A percentile compares a stretch with the other conserved stretches of the same genome.
Conservation (phyloP, 345 rosid species). For the Sonneratia alba region DNA sequence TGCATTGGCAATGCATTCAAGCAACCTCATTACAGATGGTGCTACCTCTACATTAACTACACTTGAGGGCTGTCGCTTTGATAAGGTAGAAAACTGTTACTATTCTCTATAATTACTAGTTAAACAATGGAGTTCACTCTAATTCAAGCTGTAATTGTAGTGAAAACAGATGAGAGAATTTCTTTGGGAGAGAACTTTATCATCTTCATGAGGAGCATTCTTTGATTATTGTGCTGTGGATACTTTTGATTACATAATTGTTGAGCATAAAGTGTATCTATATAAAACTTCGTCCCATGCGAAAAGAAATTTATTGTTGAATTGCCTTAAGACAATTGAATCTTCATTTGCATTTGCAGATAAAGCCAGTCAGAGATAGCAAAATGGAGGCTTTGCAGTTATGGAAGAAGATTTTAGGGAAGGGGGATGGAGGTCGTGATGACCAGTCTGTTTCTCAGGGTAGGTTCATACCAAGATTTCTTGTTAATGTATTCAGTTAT, state of each 20-base stretch:
- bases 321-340: neutral
- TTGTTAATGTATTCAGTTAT: conserved; percentile 4
- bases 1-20: conserved; percentile 75
- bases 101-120: neutral
- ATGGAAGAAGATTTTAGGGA: conserved; percentile 84
- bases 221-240: too few relatives aligned
- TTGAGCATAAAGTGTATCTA: neutral
- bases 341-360: conserved; percentile 28
- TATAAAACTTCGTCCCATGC: neutral
- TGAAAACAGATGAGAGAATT: neutral
- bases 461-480: conserved; percentile 7
- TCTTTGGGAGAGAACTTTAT: too few relatives aligned
- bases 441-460: conserved; percentile 55
- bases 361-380: conserved; percentile 92
- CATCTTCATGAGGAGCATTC: too few relatives aligned
- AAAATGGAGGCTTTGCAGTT: conserved; percentile 83
- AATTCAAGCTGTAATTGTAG: neutral
- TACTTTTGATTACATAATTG: too few relatives aligned
- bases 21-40: conserved; percentile 51
- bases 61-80: conserved; percentile 87
- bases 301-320: too few relatives aligned
- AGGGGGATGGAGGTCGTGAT: conserved; percentile 55
- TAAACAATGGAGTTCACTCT: neutral
- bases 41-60: conserved; percentile 51
- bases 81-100: conserved; percentile 46